Conservation (phyloP, 805 yeast genomes). For the Zygotorulaspora sp. region DNA sequence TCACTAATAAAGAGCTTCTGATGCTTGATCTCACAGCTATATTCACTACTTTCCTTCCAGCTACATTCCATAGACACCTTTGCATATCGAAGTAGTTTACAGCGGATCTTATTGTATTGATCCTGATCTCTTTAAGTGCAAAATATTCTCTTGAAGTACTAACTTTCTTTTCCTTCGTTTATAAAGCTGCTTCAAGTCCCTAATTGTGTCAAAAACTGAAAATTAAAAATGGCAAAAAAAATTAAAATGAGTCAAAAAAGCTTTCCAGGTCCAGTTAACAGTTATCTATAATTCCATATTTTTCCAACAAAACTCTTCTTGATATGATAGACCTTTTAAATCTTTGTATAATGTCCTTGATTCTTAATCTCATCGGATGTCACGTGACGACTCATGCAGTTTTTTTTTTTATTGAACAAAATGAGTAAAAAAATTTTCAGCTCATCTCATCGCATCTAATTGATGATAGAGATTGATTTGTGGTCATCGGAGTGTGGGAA, state of each 20-base stretch:
- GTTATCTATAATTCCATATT: too few species aligned
- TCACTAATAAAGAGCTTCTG: constrained; percentile 1
- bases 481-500: too few species aligned
- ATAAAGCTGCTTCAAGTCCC: neutral
- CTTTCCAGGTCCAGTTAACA: too few species aligned
- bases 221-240: neutral
- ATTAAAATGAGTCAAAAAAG: neutral
- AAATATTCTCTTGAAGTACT: neutral
- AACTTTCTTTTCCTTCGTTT: neutral
- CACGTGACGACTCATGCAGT: neutral
- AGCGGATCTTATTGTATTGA: too few species aligned
- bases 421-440: constrained; percentile 2
- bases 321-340: neutral
- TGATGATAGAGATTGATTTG: too few species aligned
- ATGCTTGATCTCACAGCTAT: neutral
- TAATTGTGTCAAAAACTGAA: neutral
- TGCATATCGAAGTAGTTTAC: too few species aligned
- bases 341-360: neutral
- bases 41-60: neutral
- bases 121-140: too few species aligned
- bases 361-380: neutral
- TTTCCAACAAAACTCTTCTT: too few species aligned
- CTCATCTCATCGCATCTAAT: constrained; percentile 38
- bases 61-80: neutral
- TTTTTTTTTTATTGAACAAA: neutral